Evolutionary conservation across 2,329 filamentous ascomycete genomes (phyloP), one percentile per base, ranked within the genome.

Genomic region (Fusarium sulawesiense): DNA sequence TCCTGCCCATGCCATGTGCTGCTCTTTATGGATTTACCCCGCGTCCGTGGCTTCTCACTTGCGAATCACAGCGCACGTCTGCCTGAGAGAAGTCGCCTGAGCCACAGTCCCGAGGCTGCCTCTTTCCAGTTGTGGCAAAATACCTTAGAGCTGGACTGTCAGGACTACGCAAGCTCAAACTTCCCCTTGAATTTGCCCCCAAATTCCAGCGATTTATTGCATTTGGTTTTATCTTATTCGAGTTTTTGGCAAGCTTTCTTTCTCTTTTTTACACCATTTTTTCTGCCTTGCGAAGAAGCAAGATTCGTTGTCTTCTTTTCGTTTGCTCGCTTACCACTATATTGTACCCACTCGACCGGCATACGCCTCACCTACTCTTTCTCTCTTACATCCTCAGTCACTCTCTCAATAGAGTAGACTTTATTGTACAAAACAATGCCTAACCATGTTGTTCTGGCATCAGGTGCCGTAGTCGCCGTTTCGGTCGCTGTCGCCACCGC

Each of bases 391-490:
- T 48, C 53, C 56, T 42, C 61, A 66, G 54, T 63, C 51, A 50
- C 49, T 51, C 37, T 23, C 41, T 53, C n/a, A 11, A 53, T 42
- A 53, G 49, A 53, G 48, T 23, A 56, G 47, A 62, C 63, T 62
- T 46, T 44, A 40, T 21, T 29, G 18, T 42, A 27, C 37, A 42
- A 48, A 49, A 59, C 68, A 60, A 88, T 88, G 86, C 86, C 86
- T 86, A 88, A 88, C 80, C 85, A 86, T 71, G 79, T 84, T 70
- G 81, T 84, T 45, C 73, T 87, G 60, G 83, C 83, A 65, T 86
- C 87, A 84, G 87, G 84, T 71, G 87, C 87, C 81, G 82, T 87
- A 49, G 84, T 88, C 69, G 87, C 86, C 79, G 81, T 87, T 34
- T 85, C 86, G 30, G 83, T 89, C 62, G 86, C 85, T 58, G 84